phyloP scores from a whole-genome alignment of 345 rosid species.

The thale cress (Arabidopsis thaliana) region DNA sequence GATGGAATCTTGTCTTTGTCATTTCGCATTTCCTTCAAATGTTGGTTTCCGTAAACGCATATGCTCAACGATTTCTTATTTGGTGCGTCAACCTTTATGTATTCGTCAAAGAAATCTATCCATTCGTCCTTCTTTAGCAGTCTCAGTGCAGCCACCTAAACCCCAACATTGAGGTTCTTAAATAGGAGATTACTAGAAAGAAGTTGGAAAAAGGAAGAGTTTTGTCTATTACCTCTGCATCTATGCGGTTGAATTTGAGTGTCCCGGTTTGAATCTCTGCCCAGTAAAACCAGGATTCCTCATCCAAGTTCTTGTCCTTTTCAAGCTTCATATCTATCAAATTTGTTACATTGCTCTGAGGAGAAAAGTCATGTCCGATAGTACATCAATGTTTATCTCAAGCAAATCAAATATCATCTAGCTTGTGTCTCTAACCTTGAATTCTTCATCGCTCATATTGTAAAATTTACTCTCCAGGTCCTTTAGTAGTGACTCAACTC shows the following conservation, averaged over 20 bases:
- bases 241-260: slow-evolving; percentile 73
- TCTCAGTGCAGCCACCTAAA: slow-evolving; percentile 72
- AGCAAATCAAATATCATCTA: not conserved
- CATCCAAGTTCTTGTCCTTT: slow-evolving; percentile 80
- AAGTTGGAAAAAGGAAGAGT: not conserved
- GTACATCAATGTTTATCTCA: slow-evolving; percentile 1
- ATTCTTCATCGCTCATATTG: slow-evolving; percentile 72
- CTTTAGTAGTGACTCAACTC: slow-evolving; percentile 78
- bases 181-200: not conserved
- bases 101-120: slow-evolving; percentile 65
- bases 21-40: slow-evolving; percentile 50
- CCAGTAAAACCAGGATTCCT: slow-evolving; percentile 83
- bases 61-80: slow-evolving; percentile 64
- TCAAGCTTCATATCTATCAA: slow-evolving; percentile 92
- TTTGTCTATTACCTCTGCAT: slow-evolving; percentile 63
- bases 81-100: slow-evolving; percentile 67
- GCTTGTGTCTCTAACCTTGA: slow-evolving; percentile 59
- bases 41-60: slow-evolving; percentile 66
- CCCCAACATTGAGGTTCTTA: not conserved
- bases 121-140: slow-evolving; percentile 66
- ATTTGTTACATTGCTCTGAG: slow-evolving; percentile 74
- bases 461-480: slow-evolving; percentile 67
- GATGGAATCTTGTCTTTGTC: slow-evolving; percentile 49
- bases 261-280: slow-evolving; percentile 67
- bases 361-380: slow-evolving; percentile 30